Evolutionary conservation across 371 early-diverging fungal genomes (phyloP).

Genomic region (Apophysomyces sp.): DNA sequence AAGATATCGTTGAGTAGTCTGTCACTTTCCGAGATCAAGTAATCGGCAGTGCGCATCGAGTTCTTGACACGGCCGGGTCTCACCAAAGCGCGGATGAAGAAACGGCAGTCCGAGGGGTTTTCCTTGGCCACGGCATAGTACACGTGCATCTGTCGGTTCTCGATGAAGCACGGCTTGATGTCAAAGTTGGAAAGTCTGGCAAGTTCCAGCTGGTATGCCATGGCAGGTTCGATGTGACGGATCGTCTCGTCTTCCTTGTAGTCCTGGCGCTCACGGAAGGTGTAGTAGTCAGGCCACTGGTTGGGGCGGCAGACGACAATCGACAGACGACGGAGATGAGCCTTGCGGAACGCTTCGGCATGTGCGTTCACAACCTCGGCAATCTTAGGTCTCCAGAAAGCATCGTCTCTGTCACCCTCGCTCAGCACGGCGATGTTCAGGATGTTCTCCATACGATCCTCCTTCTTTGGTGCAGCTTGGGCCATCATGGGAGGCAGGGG

Average conservation of each 20-base stretch:
- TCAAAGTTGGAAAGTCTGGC: conserved; percentile 92
- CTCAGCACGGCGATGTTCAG: conserved; percentile 76
- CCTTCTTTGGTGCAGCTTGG: conserved; percentile 13
- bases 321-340: conserved; percentile 88
- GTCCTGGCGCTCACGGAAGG: conserved; percentile 89
- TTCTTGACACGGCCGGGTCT: conserved; percentile 86
- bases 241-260: conserved; percentile 92
- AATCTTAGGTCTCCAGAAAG: conserved; percentile 64
- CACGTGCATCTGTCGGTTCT: conserved; percentile 92
- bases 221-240: conserved; percentile 97
- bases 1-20: conserved; percentile 90
- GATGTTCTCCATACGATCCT: conserved; percentile 67
- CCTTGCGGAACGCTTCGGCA: conserved; percentile 65
- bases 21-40: conserved; percentile 91
- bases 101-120: conserved; percentile 90
- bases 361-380: conserved; percentile 55
- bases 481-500: conserved; percentile 36
- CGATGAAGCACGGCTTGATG: conserved; percentile 91
- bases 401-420: conserved; percentile 61
- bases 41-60: conserved; percentile 86
- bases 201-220: conserved; percentile 96
- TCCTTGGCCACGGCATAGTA: conserved; percentile 95
- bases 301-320: conserved; percentile 82
- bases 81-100: conserved; percentile 97
- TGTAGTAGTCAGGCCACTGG: conserved; percentile 91